These are phyloP conservation scores for Turritis glabra DNA, from an alignment of 345 rosid species.

Conservation along the genomic window DNA sequence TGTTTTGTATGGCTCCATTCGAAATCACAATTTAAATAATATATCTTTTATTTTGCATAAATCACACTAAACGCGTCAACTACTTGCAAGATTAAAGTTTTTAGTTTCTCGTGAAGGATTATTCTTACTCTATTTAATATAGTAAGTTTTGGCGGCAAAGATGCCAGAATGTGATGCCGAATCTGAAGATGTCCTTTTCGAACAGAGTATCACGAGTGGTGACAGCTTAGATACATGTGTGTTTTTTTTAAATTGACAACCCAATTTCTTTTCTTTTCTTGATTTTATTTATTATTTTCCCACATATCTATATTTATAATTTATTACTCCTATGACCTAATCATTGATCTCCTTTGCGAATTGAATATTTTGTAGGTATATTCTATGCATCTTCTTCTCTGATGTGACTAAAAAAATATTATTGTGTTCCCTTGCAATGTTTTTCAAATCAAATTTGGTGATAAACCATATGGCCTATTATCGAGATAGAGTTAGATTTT, in stretches of 20 bases:
- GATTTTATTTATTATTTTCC: background rate
- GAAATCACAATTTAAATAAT: too few species aligned
- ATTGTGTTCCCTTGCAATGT: background rate
- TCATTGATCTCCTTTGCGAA: slow-evolving; percentile 22
- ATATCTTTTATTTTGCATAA: background rate
- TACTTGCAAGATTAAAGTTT: background rate
- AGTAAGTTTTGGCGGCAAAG: slow-evolving; percentile 35
- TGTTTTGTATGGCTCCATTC: too few species aligned
- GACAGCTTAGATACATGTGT: slow-evolving; percentile 41
- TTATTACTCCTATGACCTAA: slow-evolving; percentile 24
- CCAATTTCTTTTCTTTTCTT: background rate
- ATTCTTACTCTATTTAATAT: background rate
- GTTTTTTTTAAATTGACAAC: slow-evolving; percentile 7
- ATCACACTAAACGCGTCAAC: background rate
- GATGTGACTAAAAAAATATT: slow-evolving; percentile 16
- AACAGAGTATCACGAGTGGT: slow-evolving; percentile 27
- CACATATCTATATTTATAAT: background rate
- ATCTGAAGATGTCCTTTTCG: slow-evolving; percentile 32
- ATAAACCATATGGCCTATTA: background rate
- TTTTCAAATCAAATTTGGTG: slow-evolving; percentile 16
- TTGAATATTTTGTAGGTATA: slow-evolving; percentile 23
- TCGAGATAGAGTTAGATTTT: background rate
- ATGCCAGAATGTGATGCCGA: slow-evolving; percentile 36
- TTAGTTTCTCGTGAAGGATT: slow-evolving; percentile 3
- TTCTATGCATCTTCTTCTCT: slow-evolving; percentile 28